Base-by-base conservation (phyloP, 352 stramenopile species). In the Thraustochytrium striatum region DNA sequence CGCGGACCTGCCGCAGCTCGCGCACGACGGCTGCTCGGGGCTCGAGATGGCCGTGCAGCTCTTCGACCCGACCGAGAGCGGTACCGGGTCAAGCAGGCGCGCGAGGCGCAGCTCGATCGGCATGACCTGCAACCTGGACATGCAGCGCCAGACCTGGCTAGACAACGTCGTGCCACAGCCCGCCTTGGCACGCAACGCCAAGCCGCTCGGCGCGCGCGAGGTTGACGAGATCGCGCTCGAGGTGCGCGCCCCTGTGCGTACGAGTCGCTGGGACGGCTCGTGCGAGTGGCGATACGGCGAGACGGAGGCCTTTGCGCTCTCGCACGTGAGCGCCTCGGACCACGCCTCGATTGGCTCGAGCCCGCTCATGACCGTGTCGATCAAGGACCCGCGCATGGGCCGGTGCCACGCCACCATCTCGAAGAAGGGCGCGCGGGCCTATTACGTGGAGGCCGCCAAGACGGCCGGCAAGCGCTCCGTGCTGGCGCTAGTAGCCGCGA, bases 331-430 rank as follows among this genome's bases (percentile, higher is more conserved):
- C 50, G 38, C 43, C 25, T 25, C 44, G 1, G 50, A 30, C n/a
- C 41, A 75, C 28, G 65, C 65, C 35, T 55, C 65, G 11, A 75
- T 75, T 32, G 65, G 65, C 11, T 30, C 43, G 5, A 75, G 65
- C 30, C 65, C 30, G 3, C 41, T 43, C 32, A 75, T 75, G 65
- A 75, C 65, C 16, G 28, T 75, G 1, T 75, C 65, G n/a, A 75
- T 75, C 30, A 75, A 75, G n/a, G 65, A 75, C 50, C 9, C 65
- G 16, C 39, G 52, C 61, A 75, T 75, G 65, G 52, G 65, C 50
- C 44, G 65, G n/a, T 75, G 65, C 30, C 65, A 75, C 50, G 65
- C 65, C 8, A 75, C 44, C 5, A 75, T 75, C 65, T 75, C 68
- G 28, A 58, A 61, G 50, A 61, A 50, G 33, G 32, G 44, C 28